Base-by-base conservation (phyloP, 129 eudicot genomes). In the Pseudognaphalium luteoalbum region DNA sequence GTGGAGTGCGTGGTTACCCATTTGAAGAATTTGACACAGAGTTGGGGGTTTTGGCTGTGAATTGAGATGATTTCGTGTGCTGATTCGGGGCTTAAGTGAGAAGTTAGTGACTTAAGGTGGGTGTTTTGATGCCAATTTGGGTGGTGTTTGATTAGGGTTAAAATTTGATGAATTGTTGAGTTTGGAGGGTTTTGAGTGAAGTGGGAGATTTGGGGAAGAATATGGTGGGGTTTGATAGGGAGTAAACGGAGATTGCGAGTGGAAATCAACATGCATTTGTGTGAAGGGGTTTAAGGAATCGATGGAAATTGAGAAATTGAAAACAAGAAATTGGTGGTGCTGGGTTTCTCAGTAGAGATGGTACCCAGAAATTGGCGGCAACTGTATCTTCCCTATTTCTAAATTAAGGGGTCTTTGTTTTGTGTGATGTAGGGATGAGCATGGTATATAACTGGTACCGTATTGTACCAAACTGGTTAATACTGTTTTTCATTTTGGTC, bases 1-100 rank as follows among this genome's bases (percentile, higher is more conserved):
- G 89, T 75, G 6, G 82, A 82, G 41, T 82, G 80, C 15, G 62
- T 82, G 21, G 84, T 71, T 7, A 82, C 84, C 84, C 82, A 85
- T 62, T 62, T 79, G 82, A 79, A 85, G 42, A 79, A 81, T 1
- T 62, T 52, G 62, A 75, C 29, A 21, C 84, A 66, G 54, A 81
- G 78, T 15, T 65, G 16, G 29, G 63, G 4, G 58, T 78, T 74
- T 15, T 66, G 5, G 47, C 59, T 20, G 70, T 78, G 76, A 12
- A 70, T 22, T 44, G 73, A 71, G 51, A 85, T 78, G 58, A 85
- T 21, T 7, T 60, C 30, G 72, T 66, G 82, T 19, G 80, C 84
- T 32, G 69, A 70, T 20, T 64, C 58, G 0, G 88, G 88, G 68
- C 47, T 64, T 60, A 85, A 35, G 84, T 85, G 86, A 6, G 88